Base-by-base conservation (phyloP, 2,329 filamentous ascomycete genomes). In the Raffaelea albimanens region DNA sequence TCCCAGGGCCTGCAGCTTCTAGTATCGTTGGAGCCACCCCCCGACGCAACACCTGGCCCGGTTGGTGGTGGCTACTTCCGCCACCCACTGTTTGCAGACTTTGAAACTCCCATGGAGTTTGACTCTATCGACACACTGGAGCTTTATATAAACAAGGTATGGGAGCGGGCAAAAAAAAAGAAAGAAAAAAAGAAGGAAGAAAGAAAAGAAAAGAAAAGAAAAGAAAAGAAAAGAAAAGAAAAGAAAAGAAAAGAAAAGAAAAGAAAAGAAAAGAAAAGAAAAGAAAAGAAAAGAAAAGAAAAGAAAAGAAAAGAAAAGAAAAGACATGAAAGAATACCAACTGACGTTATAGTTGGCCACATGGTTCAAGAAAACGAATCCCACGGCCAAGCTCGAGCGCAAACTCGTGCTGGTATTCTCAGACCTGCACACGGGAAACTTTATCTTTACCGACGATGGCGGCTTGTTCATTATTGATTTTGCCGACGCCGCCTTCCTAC, bases 401-500 rank as follows among this genome's bases (percentile, higher is more conserved):
- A 23, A 44, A 36, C 42, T 44, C 18, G 42, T 44, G 42, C 42
- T 44, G 13, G 31, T 44, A 21, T 44, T 34, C 36, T 44, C 42
- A 44, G 29, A 44, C 42, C 29, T 44, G 31, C 42, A 44, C 31
- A 44, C 36, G 29, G 42, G 42, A 4, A 44, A 44, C 20, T 44
- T 44, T 19, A 44, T 44, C 20, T 38, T 44, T 44, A 39, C 43
- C 31, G 43, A 44, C 19, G 43, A 44, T 13, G 43, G 43, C 16
- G 20, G 19, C 29, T 19, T 44, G 31, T 44, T 25, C 33, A 44
- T 44, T 14, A 44, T 44, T 44, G 19, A 44, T 14, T 36, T 44
- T 38, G 43, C 43, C 19, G 43, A 44, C 38, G 43, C 43, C 43
- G 43, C 43, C 31, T 44, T 44, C 22, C 33, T 44, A 16, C 33